Evolutionary conservation across 2,329 filamentous ascomycete species (phyloP), one percentile per base, ranked within the genome.

Genomic region (Trichoderma sp.): DNA sequence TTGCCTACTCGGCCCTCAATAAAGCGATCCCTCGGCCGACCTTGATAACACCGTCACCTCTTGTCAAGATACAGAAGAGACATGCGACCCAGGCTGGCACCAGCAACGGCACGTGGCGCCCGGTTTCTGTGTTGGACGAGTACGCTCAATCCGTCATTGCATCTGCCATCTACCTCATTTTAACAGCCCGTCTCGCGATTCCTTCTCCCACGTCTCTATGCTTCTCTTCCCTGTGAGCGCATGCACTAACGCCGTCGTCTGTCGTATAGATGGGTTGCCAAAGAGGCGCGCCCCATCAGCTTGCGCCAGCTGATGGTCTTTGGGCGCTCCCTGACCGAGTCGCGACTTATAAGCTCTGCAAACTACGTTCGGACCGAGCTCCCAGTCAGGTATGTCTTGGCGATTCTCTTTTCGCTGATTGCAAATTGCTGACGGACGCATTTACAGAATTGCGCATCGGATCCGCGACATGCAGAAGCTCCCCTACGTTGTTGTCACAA

Each of bases 321-420:
- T 80, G 95, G 95, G 34, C 90, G 95, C 57, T 96, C 94, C 25
- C 82, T 99, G 76, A 97, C 94, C 57, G 94, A 98, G 80, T 86
- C 89, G 61, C 90, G 96, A 68, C 85, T 99, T 70, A 87, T 99
- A 73, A 94, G 92, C 80, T 97, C 94, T 52, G 95, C 95, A 70
- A 99, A 99, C 80, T 99, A 99, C 83, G 94, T 98, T 63, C 91
- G 95, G 68, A 93, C 93, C 5, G 95, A 99, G 82, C 87, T 99
- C 63, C 67, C 73, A 69, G 77, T 75, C 52, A 75, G 75, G 71
- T 71, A 65, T 61, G 69, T 42, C 39, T 19, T 22, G 22, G 13
- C 15, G 19, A 29, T 29, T 39, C 5, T 45, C 32, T 32, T 68
- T 64, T 25, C 19, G 29, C 27, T 1, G 8, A 17, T 10, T 4